These are phyloP conservation scores for Penicillium glabrum DNA, from an alignment of 2,329 filamentous ascomycete species.

Conservation along the genomic window DNA sequence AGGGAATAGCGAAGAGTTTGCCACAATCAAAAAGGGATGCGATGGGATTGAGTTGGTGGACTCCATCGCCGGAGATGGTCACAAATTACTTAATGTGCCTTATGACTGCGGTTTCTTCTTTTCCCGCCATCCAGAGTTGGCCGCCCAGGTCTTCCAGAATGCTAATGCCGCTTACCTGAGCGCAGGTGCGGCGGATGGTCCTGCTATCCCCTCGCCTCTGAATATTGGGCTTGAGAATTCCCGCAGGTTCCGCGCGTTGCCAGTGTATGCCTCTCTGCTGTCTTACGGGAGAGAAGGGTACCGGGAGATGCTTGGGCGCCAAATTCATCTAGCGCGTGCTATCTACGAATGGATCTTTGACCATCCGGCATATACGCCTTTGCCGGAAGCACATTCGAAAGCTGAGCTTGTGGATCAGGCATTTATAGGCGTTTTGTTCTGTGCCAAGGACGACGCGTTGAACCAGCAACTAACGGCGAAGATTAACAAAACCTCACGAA, in stretches of 20 bases:
- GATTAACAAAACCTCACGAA: slow-evolving; percentile 71
- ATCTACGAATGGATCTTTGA: slow-evolving; percentile 65
- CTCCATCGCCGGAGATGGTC: slow-evolving; percentile 81
- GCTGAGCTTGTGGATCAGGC: slow-evolving; percentile 53
- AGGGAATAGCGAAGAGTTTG: slow-evolving; percentile 57
- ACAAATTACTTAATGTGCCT: slow-evolving; percentile 92
- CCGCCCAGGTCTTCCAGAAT: slow-evolving; percentile 72
- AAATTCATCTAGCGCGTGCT: slow-evolving; percentile 68
- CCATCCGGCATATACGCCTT: slow-evolving; percentile 64
- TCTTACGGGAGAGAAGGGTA: slow-evolving; percentile 73
- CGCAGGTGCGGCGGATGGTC: slow-evolving; percentile 32
- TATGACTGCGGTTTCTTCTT: slow-evolving; percentile 94
- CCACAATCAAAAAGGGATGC: slow-evolving; percentile 49
- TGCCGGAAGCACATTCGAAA: slow-evolving; percentile 51
- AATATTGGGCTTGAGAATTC: slow-evolving; percentile 92
- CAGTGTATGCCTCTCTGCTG: slow-evolving; percentile 76
- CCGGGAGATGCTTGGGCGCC: slow-evolving; percentile 66
- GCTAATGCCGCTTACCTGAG: slow-evolving; percentile 80
- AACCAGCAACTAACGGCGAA: slow-evolving; percentile 67
- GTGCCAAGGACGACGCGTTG: slow-evolving; percentile 62
- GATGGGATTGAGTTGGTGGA: slow-evolving; percentile 78
- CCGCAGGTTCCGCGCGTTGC: slow-evolving; percentile 84
- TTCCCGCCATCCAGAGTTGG: slow-evolving; percentile 61
- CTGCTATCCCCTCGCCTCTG: slow-evolving; percentile 70
- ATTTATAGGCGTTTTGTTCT: slow-evolving; percentile 75